Base-by-base conservation (phyloP, 257 asterid genomes). In the Solanum sejunctum region DNA sequence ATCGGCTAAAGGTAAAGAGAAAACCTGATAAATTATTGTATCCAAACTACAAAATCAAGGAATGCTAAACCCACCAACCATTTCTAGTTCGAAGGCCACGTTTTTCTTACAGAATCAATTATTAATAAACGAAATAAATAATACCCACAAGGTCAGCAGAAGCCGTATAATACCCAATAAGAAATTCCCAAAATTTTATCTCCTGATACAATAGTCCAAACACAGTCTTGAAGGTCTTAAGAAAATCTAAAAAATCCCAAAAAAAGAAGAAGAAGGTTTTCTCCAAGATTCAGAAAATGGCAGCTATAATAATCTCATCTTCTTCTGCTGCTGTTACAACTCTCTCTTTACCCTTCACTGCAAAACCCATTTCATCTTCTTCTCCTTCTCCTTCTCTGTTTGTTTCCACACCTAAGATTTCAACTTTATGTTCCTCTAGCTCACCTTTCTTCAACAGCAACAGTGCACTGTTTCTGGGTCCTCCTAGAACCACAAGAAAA, bases 381-480 rank as follows among this genome's bases (percentile, higher is more conserved):
- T 57, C 83, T 63, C 55, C 61, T 51, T 41, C 81, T 52, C 28
- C 87, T 57, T 84, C 83, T n/a, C 54, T 36, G 15, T 71, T 21
- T 77, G 61, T 77, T 77, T 51, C 83, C 52, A 6, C 47, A 17
- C 56, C 49, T 10, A 78, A 52, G 83, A 51, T 52, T 78, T 64
- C 87, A 47, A 80, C 90, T 8, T 87, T 90, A 21, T 91, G 93
- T 85, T 90, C 94, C 78, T 89, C 93, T 73, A 85, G 67, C 88
- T 93, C 94, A n/a, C 84, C 91, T 23, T 91, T 89, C 92, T 93
- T 92, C 92, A 88, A 89, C 90, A 57, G 56, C 67, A 85, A 66
- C 67, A 88, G 87, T 81, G 80, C 80, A 51, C 84, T 86, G 70
- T 73, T 80, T 20, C 63, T 79, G 84, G 87, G 81, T 81, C 89